phyloP scores from a whole-genome alignment of 1,284 basidiomycete genomes.

The Dichomitus squalens region DNA sequence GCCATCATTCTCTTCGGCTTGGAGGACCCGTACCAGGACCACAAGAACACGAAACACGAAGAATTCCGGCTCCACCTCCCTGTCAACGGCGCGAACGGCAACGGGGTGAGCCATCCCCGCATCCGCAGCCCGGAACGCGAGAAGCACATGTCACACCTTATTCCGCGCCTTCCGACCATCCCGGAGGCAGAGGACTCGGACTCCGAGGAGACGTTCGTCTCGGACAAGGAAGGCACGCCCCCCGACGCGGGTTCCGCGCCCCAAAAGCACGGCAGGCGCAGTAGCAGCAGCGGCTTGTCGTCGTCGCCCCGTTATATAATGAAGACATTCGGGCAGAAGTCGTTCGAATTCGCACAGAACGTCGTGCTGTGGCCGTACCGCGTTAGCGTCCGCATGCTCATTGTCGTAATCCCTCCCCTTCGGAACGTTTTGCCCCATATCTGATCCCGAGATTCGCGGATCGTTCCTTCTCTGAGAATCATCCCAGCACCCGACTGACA shows the following conservation, averaged over 20 bases:
- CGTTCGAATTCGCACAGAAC: slow-evolving; percentile 21
- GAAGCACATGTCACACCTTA: slow-evolving; percentile 25
- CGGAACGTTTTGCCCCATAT: slow-evolving; percentile 15
- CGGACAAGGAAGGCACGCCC: slow-evolving; percentile 24
- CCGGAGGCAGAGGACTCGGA: slow-evolving; percentile 35
- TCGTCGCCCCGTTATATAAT: background rate
- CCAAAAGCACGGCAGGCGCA: slow-evolving; percentile 9
- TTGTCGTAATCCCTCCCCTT: slow-evolving; percentile 23
- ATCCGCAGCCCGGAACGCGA: slow-evolving; percentile 21
- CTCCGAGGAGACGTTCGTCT: slow-evolving; percentile 36
- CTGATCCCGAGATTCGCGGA: background rate
- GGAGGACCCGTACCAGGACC: slow-evolving; percentile 5
- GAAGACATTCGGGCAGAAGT: slow-evolving; percentile 9
- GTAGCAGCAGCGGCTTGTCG: slow-evolving; percentile 11
- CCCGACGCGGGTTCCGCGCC: background rate
- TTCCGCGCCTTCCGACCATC: slow-evolving; percentile 34
- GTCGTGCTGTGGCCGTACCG: slow-evolving; percentile 29
- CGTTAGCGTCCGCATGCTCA: slow-evolving; percentile 23
- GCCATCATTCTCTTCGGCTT: slow-evolving; percentile 20
- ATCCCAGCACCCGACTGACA: too few relatives aligned
- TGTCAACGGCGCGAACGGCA: slow-evolving; percentile 6
- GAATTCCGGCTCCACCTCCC: background rate
- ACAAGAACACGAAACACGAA: background rate
- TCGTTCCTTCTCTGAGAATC: too few relatives aligned
- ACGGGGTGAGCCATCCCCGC: slow-evolving; percentile 13